Base-by-base conservation (phyloP, 1,284 basidiomycete genomes). In the Cutaneotrichosporon dermatis region DNA sequence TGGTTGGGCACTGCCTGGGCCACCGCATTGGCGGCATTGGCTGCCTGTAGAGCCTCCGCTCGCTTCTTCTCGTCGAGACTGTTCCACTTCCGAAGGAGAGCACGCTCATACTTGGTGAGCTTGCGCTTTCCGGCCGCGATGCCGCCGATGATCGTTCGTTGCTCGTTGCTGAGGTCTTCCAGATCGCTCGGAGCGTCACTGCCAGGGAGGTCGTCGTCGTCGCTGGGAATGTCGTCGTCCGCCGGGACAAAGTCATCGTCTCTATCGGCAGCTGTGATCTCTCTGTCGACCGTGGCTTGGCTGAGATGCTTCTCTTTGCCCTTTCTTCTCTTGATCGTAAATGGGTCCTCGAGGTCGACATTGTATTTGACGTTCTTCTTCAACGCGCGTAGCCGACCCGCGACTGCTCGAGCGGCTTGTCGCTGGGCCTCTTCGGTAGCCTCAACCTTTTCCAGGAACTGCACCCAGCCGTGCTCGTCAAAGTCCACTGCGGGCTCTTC, bases 391-490 rank as follows among this genome's bases (percentile, higher is more conserved):
- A 50, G 43, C 4, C 56, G 56, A 5, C 41, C 56, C 11, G 25
- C 56, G 10, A 51, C 56, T 0, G 51, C 53, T 12, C 36, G 35
- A 6, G 34, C 48, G 3, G 54, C 48, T 35, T 45, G 35, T 44
- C 48, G 48, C 13, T 45, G 25, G 5, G 50, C 45, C 25, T 46
- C 44, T 34, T 53, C 51, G 2, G 44, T 43, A 3, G 37, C 39
- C 36, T 59, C 58, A 4, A 51, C 51, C n/a, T 54, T 34, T 4
- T 51, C 66, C 39, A 78, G 56, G 9, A 80, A 69, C 12, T 55
- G 41, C 6, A 87, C 83, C 91, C 91, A 94, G 35, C 88, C 88
- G 73, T 89, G 87, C 46, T 60, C 54, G 49, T 64, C 64, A 13
- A 58, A 64, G 25, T 79, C 81, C 8, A 84, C 82, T 51, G 85